These are phyloP conservation scores for Haplographium delicatum DNA, from an alignment of 495 filamentous ascomycete species.

Conservation along the genomic window DNA sequence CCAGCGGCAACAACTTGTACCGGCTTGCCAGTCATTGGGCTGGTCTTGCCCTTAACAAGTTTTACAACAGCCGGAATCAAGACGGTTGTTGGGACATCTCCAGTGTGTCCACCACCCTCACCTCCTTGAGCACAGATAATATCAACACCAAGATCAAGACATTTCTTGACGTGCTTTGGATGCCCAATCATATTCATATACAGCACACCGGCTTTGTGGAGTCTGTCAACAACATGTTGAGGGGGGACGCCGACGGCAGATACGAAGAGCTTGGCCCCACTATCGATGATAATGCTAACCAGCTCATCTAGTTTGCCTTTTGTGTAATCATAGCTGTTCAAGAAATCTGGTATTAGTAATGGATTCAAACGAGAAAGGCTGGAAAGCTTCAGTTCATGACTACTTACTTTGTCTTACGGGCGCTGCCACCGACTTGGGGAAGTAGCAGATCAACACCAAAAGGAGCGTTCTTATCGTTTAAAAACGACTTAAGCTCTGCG, in stretches of 20 bases:
- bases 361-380: background rate
- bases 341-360: conserved; percentile 6
- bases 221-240: conserved; percentile 76
- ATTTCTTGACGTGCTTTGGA: conserved; percentile 96
- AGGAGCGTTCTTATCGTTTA: conserved; percentile 93
- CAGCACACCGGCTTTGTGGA: conserved; percentile 81
- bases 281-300: conserved; percentile 86
- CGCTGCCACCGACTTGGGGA: conserved; percentile 89
- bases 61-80: conserved; percentile 88
- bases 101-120: conserved; percentile 88
- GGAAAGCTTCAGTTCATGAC: conserved; percentile 11
- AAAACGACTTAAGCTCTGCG: conserved; percentile 82
- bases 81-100: conserved; percentile 81
- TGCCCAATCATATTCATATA: conserved; percentile 99
- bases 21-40: conserved; percentile 76
- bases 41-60: conserved; percentile 73
- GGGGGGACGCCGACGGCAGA: conserved; percentile 94
- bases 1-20: conserved; percentile 93
- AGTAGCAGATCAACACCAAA: conserved; percentile 95
- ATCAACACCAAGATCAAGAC: conserved; percentile 80
- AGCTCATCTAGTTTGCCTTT: conserved; percentile 95
- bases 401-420: conserved; percentile 87
- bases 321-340: conserved; percentile 96
- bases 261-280: conserved; percentile 88
- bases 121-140: conserved; percentile 93